Percentiles rank a stretch among this genome's conserved stretches.
Conservation (phyloP, 495 filamentous ascomycete genomes). For the Aspergillus sparsus region DNA sequence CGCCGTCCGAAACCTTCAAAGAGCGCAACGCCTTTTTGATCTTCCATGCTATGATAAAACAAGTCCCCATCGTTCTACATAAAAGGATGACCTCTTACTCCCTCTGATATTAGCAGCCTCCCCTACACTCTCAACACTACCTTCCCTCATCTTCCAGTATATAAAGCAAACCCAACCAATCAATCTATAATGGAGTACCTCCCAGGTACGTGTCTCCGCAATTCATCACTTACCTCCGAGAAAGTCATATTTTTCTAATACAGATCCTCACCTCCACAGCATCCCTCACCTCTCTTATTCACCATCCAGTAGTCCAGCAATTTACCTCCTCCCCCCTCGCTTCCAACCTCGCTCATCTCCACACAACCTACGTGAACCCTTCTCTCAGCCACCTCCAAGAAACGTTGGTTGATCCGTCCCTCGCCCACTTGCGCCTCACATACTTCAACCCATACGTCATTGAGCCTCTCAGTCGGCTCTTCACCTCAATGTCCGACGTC, state of each 20-base stretch:
- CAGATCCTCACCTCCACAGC: not conserved
- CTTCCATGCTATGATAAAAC: no score
- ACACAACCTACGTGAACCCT: slow-evolving; percentile 40
- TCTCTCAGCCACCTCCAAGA: slow-evolving; percentile 43
- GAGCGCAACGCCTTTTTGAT: not conserved
- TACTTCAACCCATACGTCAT: slow-evolving; percentile 37
- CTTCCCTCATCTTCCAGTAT: not conserved
- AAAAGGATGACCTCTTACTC: not conserved
- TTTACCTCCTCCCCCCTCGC: slow-evolving; percentile 20
- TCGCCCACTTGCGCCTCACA: slow-evolving; percentile 40
- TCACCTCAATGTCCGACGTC: slow-evolving; percentile 59
- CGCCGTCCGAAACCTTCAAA: not conserved
- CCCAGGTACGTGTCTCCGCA: slow-evolving; percentile 10
- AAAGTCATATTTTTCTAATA: not conserved
- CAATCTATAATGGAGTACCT: slow-evolving; percentile 18
- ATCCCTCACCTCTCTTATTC: slow-evolving; percentile 8
- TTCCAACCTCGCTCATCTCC: slow-evolving; percentile 31
- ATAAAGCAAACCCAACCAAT: not conserved
- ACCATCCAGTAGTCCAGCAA: slow-evolving; percentile 33
- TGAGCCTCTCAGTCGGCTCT: slow-evolving; percentile 45
- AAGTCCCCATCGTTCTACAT: not conserved
- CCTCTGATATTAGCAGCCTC: not conserved
- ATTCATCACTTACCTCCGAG: not conserved
- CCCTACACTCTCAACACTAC: no score
- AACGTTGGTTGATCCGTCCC: slow-evolving; percentile 42